phyloP scores from a whole-genome alignment of 805 yeast species.

The Barnettozyma vustinii region DNA sequence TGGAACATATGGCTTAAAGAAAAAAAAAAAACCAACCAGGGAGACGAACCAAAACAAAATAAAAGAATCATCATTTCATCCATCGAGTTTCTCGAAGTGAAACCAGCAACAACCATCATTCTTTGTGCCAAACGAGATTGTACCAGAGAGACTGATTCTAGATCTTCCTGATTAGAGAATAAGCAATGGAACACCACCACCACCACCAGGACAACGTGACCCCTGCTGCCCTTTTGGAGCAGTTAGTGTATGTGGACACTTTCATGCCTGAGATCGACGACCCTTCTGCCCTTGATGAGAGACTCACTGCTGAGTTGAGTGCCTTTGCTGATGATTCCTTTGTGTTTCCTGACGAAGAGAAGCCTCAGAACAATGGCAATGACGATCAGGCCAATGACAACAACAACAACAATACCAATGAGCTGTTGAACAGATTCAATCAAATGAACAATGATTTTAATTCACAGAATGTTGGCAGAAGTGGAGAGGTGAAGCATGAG shows the following conservation, averaged over 20 bases:
- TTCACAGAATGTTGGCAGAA: neutral
- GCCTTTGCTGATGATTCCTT: slow-evolving; percentile 82
- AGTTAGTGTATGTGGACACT: slow-evolving; percentile 73
- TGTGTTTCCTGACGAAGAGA: slow-evolving; percentile 78
- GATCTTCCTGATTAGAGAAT: neutral
- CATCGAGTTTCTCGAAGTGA: neutral
- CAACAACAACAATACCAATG: slow-evolving; percentile 11
- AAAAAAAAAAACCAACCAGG: neutral
- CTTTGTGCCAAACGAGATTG: no score
- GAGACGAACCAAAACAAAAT: neutral
- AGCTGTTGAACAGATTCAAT: slow-evolving; percentile 11
- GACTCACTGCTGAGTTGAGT: slow-evolving; percentile 59
- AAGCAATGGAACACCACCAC: neutral
- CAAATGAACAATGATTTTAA: slow-evolving; percentile 5
- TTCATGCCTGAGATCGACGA: slow-evolving; percentile 52
- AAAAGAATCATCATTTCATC: neutral
- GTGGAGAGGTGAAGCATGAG: slow-evolving; percentile 7
- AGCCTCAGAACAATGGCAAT: slow-evolving; percentile 32
- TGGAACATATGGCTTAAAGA: neutral
- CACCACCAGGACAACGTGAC: slow-evolving; percentile 22
- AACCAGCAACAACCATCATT: neutral
- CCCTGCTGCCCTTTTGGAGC: slow-evolving; percentile 54
- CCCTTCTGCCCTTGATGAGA: slow-evolving; percentile 42
- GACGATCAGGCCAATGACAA: slow-evolving; percentile 14
- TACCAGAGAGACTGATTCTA: neutral